phyloP scores from a whole-genome alignment of 1,139 yeast species.

The Pneumocystis carinii region DNA sequence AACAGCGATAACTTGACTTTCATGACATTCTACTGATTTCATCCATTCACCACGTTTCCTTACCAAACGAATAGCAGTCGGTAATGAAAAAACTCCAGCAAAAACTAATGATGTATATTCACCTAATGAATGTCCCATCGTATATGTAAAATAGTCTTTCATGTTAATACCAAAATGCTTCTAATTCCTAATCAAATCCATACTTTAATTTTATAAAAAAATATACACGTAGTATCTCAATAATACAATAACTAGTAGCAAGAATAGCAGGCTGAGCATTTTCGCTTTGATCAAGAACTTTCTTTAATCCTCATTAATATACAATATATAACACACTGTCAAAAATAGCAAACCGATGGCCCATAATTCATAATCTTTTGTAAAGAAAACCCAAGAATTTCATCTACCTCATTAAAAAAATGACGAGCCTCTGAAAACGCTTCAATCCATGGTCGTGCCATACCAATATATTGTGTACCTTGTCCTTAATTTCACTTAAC shows the following conservation, averaged over 20 bases:
- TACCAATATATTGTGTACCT: constrained; percentile 28
- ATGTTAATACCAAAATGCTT: constrained; percentile 16
- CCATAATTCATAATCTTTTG: constrained; percentile 17
- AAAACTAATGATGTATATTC: constrained; percentile 42
- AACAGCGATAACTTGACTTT: constrained; percentile 7
- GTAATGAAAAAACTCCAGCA: constrained; percentile 30
- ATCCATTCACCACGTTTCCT: constrained; percentile 38
- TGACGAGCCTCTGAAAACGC: constrained; percentile 17
- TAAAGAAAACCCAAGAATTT: constrained; percentile 20
- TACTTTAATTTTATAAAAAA: constrained; percentile 15
- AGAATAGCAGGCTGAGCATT: constrained; percentile 52
- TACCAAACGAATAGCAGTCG: constrained; percentile 36
- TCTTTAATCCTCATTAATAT: constrained; percentile 8
- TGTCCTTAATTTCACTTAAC: constrained; percentile 22
- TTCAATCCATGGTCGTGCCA: constrained; percentile 20
- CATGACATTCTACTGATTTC: constrained; percentile 17
- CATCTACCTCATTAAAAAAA: constrained; percentile 24
- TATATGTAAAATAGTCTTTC: constrained; percentile 15
- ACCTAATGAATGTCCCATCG: constrained; percentile 50
- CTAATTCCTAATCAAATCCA: neutral
- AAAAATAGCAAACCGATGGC: neutral
- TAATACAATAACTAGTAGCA: constrained; percentile 32
- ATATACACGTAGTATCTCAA: constrained; percentile 23
- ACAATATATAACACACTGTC: constrained; percentile 13
- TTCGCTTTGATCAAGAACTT: constrained; percentile 26